A percentile compares a stretch with the other conserved stretches of the same genome.
Conservation (phyloP, 1,284 basidiomycete genomes). For the Tylopilus sp. region DNA sequence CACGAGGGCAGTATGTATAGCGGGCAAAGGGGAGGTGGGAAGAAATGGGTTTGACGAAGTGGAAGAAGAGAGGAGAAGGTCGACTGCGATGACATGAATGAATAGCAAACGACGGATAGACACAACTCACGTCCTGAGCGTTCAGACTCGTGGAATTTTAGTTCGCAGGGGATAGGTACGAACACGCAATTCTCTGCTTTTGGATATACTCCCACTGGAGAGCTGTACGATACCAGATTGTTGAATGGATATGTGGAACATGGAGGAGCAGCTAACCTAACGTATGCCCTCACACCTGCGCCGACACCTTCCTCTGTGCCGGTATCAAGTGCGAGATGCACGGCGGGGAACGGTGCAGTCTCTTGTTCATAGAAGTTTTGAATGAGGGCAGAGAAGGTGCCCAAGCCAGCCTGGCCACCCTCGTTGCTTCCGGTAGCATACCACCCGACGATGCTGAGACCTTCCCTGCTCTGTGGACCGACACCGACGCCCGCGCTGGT, state of each 20-base stretch:
- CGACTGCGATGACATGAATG: slow-evolving; percentile 48
- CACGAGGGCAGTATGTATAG: slow-evolving; percentile 31
- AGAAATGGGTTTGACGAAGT: slow-evolving; percentile 13
- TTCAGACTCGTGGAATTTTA: slow-evolving; percentile 81
- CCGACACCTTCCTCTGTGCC: slow-evolving; percentile 68
- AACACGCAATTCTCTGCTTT: slow-evolving; percentile 93
- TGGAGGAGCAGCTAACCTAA: slow-evolving; percentile 54
- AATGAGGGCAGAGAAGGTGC: slow-evolving; percentile 95
- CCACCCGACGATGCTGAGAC: slow-evolving; percentile 88
- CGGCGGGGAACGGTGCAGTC: slow-evolving; percentile 82
- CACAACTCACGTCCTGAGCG: slow-evolving; percentile 73
- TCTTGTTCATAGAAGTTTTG: slow-evolving; percentile 98
- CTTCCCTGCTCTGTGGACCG: slow-evolving; percentile 23
- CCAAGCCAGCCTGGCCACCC: slow-evolving; percentile 62
- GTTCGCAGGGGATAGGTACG: slow-evolving; percentile 78
- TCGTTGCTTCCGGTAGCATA: slow-evolving; percentile 41
- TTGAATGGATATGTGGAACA: slow-evolving; percentile 3
- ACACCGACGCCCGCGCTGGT: slow-evolving; percentile 17
- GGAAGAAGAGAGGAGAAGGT: slow-evolving; percentile 61
- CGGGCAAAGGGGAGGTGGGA: slow-evolving; percentile 23
- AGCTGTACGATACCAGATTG: slow-evolving; percentile 42
- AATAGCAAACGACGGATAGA: neutral
- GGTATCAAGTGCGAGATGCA: slow-evolving; percentile 93
- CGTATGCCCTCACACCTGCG: slow-evolving; percentile 84
- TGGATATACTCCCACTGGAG: slow-evolving; percentile 79